Evolutionary conservation across 2,329 filamentous ascomycete species (phyloP).

Genomic region (Aspergillus sp.): DNA sequence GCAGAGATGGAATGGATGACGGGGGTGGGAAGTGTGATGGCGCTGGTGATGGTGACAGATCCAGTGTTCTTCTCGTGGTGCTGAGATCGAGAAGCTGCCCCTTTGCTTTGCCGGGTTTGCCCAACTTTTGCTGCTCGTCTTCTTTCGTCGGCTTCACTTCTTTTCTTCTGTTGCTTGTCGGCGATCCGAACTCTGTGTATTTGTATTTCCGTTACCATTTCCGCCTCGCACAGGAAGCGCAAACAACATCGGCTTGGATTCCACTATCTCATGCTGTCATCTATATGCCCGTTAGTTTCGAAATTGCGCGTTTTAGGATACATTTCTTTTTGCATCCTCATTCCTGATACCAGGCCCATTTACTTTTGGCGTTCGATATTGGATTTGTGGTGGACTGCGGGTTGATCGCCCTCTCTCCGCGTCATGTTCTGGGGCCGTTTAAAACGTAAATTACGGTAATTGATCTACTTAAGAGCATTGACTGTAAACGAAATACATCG

Average conservation of each 20-base stretch:
- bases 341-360: not conserved
- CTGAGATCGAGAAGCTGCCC: conserved; percentile 10
- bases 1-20: not conserved
- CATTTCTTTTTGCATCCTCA: not conserved
- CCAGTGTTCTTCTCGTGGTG: conserved; percentile 13
- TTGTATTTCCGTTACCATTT: conserved; percentile 13
- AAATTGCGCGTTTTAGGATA: not conserved
- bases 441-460: conserved; percentile 6
- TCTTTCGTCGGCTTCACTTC: conserved; percentile 6
- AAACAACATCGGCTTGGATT: conserved; percentile 5
- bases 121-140: conserved; percentile 12
- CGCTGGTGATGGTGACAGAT: conserved; percentile 9
- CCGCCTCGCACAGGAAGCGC: not conserved
- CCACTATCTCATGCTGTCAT: conserved; percentile 1
- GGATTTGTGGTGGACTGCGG: not conserved
- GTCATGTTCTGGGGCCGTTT: not conserved
- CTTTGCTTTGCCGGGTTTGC: conserved; percentile 8
- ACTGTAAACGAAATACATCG: conserved; percentile 4
- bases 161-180: conserved; percentile 6
- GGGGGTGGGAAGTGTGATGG: conserved; percentile 6
- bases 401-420: not conserved
- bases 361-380: not conserved
- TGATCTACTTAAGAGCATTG: not conserved
- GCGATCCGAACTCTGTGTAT: conserved; percentile 14
- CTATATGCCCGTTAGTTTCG: not conserved